These are phyloP conservation scores for Phytophthora foliorum DNA, from an alignment of 352 stramenopile species.

Conservation along the genomic window DNA sequence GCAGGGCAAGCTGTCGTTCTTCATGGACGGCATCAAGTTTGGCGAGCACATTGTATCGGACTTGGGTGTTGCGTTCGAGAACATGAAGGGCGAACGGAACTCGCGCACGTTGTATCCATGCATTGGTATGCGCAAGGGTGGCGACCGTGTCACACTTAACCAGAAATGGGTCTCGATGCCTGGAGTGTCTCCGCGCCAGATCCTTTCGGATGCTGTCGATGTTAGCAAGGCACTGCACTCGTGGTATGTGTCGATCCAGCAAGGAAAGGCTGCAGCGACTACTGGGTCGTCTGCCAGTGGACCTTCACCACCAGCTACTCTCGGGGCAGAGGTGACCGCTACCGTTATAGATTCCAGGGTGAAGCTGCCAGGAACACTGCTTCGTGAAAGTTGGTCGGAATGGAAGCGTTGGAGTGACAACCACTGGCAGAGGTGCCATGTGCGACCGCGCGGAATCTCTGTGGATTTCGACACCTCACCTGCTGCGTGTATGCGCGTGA, in stretches of 20 bases:
- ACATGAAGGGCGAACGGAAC: constrained; percentile 88
- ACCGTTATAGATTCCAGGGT: constrained; percentile 25
- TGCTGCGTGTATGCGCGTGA: constrained; percentile 90
- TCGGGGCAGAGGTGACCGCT: not conserved
- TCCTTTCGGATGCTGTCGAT: constrained; percentile 90
- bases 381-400: constrained; percentile 81
- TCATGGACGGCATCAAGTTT: constrained; percentile 99
- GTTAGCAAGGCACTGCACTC: constrained; percentile 91
- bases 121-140: constrained; percentile 96
- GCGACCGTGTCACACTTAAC: constrained; percentile 96
- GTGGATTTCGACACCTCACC: constrained; percentile 95
- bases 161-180: constrained; percentile 94
- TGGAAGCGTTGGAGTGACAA: constrained; percentile 90
- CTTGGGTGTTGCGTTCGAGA: constrained; percentile 97
- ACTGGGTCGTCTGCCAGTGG: constrained; percentile 14
- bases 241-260: constrained; percentile 77
- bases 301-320: constrained; percentile 6
- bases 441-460: constrained; percentile 88
- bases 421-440: constrained; percentile 83
- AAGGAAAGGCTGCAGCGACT: constrained; percentile 31
- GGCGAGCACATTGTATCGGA: constrained; percentile 99
- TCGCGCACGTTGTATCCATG: constrained; percentile 95
- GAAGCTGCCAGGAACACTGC: constrained; percentile 63
- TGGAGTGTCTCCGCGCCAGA: constrained; percentile 75
- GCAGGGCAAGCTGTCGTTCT: constrained; percentile 97